Evolutionary conservation across 2,329 filamentous ascomycete genomes (phyloP).

Genomic region (Fusarium napiforme): DNA sequence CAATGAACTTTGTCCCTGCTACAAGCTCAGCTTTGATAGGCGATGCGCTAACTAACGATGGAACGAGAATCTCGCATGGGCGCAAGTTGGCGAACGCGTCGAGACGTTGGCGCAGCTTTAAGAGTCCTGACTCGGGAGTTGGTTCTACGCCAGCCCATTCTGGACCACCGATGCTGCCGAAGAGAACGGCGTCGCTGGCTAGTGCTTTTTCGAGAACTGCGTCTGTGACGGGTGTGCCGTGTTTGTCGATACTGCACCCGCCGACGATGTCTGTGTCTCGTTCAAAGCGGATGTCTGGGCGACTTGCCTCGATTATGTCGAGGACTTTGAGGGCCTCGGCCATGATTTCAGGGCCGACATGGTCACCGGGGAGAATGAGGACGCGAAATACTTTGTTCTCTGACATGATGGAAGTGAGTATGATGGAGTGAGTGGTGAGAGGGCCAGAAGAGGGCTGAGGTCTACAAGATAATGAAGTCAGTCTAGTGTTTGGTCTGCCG

Average conservation of each 20-base stretch:
- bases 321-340: conserved; percentile 59
- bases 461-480: neutral
- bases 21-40: conserved; percentile 59
- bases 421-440: neutral
- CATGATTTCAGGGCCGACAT: conserved; percentile 60
- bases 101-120: conserved; percentile 53
- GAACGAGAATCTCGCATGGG: conserved; percentile 59
- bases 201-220: conserved; percentile 54
- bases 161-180: conserved; percentile 60
- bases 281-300: conserved; percentile 47
- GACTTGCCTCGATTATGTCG: conserved; percentile 51
- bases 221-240: conserved; percentile 57
- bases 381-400: conserved; percentile 43
- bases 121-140: conserved; percentile 58
- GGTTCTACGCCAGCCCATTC: conserved; percentile 55
- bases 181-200: conserved; percentile 57
- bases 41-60: conserved; percentile 52
- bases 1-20: conserved; percentile 58
- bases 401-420: neutral
- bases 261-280: conserved; percentile 46
- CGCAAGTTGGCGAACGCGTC: conserved; percentile 63
- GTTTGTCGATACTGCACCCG: conserved; percentile 56
- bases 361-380: conserved; percentile 59
- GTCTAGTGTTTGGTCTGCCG: neutral
- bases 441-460: fast-evolving